Evolutionary conservation across 179 eudicot genomes (phyloP), one percentile per base, ranked within the genome.

Genomic region (Patellifolia procumbens): DNA sequence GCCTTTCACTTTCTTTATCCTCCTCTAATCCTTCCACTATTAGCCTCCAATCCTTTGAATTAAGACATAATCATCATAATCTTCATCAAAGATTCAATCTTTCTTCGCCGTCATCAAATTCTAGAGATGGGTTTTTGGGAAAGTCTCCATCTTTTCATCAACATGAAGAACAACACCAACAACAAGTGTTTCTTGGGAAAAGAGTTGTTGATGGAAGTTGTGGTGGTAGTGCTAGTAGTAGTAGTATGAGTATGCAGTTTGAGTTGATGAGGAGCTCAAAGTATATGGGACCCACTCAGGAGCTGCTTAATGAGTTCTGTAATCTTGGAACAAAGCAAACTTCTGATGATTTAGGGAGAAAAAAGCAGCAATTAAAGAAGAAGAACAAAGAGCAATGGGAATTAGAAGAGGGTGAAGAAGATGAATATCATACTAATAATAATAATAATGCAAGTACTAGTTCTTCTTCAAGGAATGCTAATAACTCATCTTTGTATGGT

Each of bases 301-400:
- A 93, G 78, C 90, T 93, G 26, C 73, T 95, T 31, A 88, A 80
- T 78, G 99, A 95, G 85, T 93, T 90, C 52, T 95, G 99, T 62
- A 84, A 79, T 55, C 88, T 91, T 71, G 97, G 86, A 48, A 84
- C 82, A 26, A 82, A 86, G 78, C 80, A 78, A 74, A 71, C 13
- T 31, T 35, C 72, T 59, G 65, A 62, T 45, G 63, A 76, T 45
- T 67, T 78, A 42, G 67, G 28, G 56, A 29, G 52, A 16, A 65
- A 66, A 10, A 74, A 75, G 68, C 55, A 43, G 20, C 70, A 42
- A 12, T 29, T 20, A 3, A 82, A 70, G 35, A 87, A 83, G 68
- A 51, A 76, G 42, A 86, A 84, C 67, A 79, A 48, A 48, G 70
- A 79, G 16, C 81, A 83, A 39, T 82, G 65, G 75, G 68, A 70